These are phyloP conservation scores for Grigorovia jiainica DNA, from an alignment of 805 yeast species.

Conservation along the genomic window DNA sequence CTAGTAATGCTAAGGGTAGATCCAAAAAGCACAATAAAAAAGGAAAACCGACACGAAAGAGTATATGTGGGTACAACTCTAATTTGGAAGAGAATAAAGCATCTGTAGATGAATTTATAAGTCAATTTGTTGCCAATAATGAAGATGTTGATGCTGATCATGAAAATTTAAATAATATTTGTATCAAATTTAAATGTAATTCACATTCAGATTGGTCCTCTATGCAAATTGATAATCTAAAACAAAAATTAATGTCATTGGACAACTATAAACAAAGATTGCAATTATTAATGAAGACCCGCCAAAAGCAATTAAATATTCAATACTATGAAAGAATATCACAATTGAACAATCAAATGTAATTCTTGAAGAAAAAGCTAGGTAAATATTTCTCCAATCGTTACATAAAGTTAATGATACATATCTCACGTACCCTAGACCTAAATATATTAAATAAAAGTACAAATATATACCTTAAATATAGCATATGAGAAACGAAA, in stretches of 20 bases:
- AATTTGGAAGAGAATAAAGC: slow-evolving; percentile 9
- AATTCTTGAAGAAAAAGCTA: too few relatives aligned
- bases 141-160: slow-evolving; percentile 3
- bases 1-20: neutral
- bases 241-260: slow-evolving; percentile 17
- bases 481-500: too few relatives aligned
- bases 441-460: too few relatives aligned
- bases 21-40: slow-evolving; percentile 11
- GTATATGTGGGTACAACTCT: slow-evolving; percentile 24
- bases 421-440: too few relatives aligned
- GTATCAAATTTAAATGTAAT: slow-evolving; percentile 21
- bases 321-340: slow-evolving; percentile 19
- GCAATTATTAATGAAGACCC: slow-evolving; percentile 13
- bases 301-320: slow-evolving; percentile 22
- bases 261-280: slow-evolving; percentile 20
- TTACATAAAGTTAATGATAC: too few relatives aligned
- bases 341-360: too few relatives aligned
- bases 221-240: slow-evolving; percentile 14
- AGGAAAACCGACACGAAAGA: slow-evolving; percentile 8
- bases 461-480: too few relatives aligned
- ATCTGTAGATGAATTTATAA: slow-evolving; percentile 13
- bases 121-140: slow-evolving; percentile 4
- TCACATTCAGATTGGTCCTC: slow-evolving; percentile 26
- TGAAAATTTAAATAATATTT: slow-evolving; percentile 13
- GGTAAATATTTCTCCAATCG: too few relatives aligned